Base-by-base conservation (phyloP, 1,284 basidiomycete species). In the Caloboletus firmus region DNA sequence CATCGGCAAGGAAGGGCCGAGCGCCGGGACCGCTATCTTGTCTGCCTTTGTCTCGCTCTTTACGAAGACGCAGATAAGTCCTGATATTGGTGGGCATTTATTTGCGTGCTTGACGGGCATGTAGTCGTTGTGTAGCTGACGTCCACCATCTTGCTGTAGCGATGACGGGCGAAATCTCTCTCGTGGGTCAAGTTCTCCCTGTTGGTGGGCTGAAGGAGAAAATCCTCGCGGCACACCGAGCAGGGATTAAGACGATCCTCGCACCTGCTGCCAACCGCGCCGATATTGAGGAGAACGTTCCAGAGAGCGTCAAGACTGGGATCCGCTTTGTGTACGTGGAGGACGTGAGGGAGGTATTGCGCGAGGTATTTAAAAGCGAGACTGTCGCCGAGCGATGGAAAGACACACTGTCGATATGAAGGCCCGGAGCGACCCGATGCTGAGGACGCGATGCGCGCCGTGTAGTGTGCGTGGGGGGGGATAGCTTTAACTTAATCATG, bases 1-100 rank as follows among this genome's bases (percentile, higher is more conserved):
- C 55, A 93, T 99, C 58, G 96, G 96, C 46, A 99, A 99, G 76
- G 96, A 99, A 66, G 96, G 96, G 0, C 96, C 96, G 0, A 94
- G 91, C 61, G 96, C 96, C 0, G 96, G 96, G 45, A 97, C 94
- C 2, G 96, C 96, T 0, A 88, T 99, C 44, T 71, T 95, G 48
- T 87, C 91, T 34, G 95, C 95, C 1, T 91, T 98, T 64, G 93
- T 98, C 20, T 93, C 89, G 43, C 76, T 98, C 56, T 90, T 98
- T 74, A 93, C 91, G 1, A 88, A 87, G 74, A 90, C 85, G 11
- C 82, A 77, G 70, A 85, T 97, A 42, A 81, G 83, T 66, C 89
- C 91, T 17, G 92, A 96, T 72, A 90, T 95, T 52, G 93, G 91
- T 93, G 63, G 45, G 86, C 74, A 12, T 32, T 24, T 39, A 2